Percentiles rank a stretch among this genome's conserved stretches.
Evolutionary conservation across 345 rosid species (phyloP).

Genomic region (Heritiera fomes): DNA sequence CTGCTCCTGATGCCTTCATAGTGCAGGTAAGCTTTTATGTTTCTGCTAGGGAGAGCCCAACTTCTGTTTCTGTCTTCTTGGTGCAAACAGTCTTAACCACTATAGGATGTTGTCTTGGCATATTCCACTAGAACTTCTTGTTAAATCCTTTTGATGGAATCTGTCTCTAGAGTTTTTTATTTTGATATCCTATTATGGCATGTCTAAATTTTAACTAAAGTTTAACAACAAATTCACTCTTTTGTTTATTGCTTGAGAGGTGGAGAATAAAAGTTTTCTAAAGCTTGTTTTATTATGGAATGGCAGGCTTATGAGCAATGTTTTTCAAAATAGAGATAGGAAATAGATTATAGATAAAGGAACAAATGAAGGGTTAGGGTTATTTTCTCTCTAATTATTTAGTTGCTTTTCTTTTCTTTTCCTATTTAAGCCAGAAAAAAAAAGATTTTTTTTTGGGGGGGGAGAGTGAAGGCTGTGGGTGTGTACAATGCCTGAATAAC

Average conservation of each 20-base stretch:
- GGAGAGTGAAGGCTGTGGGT: not conserved
- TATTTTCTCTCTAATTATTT: not conserved
- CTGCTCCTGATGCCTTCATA: constrained; percentile 76
- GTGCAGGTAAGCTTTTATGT: constrained; percentile 66
- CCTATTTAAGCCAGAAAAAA: not conserved
- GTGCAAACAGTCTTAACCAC: not conserved
- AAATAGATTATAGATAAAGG: not conserved
- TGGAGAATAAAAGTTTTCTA: not conserved
- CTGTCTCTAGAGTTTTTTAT: not conserved
- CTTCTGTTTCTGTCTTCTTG: not conserved
- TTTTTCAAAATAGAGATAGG: not conserved
- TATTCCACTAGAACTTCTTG: not conserved
- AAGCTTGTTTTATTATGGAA: not conserved
- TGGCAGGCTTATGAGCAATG: not conserved
- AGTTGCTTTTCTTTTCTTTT: not conserved
- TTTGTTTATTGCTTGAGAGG: constrained; percentile 3
- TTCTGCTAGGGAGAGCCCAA: not conserved
- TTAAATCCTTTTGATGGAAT: not conserved
- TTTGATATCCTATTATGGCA: not conserved
- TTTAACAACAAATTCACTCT: not conserved
- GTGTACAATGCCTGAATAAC: not conserved
- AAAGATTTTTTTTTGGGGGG: not conserved
- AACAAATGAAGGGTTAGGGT: not conserved
- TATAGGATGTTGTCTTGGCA: not conserved
- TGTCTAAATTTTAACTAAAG: not conserved